Conservation (phyloP, 2,329 filamentous ascomycete species). For the Trichophyton rubrum region DNA sequence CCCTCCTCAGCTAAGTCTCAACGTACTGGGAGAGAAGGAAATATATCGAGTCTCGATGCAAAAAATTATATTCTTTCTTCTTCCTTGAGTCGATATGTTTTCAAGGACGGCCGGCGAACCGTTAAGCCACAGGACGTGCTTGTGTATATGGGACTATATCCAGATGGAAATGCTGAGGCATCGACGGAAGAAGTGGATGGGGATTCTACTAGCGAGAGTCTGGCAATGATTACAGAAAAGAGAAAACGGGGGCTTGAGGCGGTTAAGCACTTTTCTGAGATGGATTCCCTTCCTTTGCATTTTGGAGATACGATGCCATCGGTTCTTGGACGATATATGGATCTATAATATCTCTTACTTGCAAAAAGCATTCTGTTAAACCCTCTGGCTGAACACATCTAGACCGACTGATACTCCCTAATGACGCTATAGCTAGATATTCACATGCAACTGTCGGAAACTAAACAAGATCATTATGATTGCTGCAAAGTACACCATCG, state of each 20-base stretch:
- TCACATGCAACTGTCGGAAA: no score
- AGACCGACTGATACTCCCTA: not conserved
- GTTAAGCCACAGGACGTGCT: not conserved
- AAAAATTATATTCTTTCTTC: slow-evolving; percentile 2
- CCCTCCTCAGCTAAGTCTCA: not conserved
- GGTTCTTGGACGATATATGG: slow-evolving; percentile 1
- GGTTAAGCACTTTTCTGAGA: not conserved
- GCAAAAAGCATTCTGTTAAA: not conserved
- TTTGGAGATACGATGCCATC: slow-evolving; percentile 5
- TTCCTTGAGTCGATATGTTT: slow-evolving; percentile 1
- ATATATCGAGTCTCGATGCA: not conserved
- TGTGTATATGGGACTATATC: not conserved
- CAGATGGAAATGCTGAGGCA: not conserved
- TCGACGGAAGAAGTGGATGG: not conserved
- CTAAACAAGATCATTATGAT: no score
- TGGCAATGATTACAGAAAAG: not conserved
- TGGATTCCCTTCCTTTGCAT: slow-evolving; percentile 1
- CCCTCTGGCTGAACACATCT: not conserved
- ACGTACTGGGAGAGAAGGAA: not conserved
- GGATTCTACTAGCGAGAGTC: not conserved
- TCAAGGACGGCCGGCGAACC: slow-evolving; percentile 3
- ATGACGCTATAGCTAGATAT: not conserved
- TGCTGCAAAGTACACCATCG: no score
- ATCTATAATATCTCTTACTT: not conserved
- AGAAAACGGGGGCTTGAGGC: not conserved